Percentiles rank a stretch among this genome's conserved stretches.
These are phyloP conservation scores for Suillus americanus DNA, from an alignment of 768 basidiomycete species.

Conservation along the genomic window DNA sequence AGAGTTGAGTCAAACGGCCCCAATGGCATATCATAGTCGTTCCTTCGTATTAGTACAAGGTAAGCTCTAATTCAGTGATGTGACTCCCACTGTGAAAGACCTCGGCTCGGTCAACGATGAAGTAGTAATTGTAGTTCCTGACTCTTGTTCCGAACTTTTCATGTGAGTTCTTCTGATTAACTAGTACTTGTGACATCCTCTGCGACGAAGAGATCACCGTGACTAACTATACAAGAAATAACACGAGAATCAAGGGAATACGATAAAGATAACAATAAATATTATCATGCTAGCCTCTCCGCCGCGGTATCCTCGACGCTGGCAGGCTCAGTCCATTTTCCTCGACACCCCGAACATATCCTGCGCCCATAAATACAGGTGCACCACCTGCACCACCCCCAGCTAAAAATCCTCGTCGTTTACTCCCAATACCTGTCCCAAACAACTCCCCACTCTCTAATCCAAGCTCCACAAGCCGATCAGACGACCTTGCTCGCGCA, in stretches of 20 bases:
- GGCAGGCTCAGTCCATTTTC: conserved; percentile 21
- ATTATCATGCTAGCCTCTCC: conserved; percentile 9
- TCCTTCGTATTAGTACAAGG: too few relatives aligned
- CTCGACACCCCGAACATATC: conserved; percentile 59
- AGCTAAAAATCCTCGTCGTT: conserved; percentile 61
- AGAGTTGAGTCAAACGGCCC: too few relatives aligned
- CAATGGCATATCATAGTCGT: too few relatives aligned
- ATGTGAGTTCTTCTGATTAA: too few relatives aligned
- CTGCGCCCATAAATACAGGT: conserved; percentile 71
- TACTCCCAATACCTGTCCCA: conserved; percentile 56
- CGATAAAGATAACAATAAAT: conserved; percentile 4
- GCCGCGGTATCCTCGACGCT: conserved; percentile 27
- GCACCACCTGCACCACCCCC: conserved; percentile 73
- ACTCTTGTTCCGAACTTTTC: too few relatives aligned
- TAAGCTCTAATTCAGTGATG: too few relatives aligned
- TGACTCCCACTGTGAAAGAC: too few relatives aligned
- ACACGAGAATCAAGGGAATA: background rate
- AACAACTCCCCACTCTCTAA: conserved; percentile 42
- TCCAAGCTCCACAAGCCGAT: conserved; percentile 38
- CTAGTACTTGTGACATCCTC: too few relatives aligned
- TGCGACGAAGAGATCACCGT: background rate
- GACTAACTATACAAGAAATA: background rate
- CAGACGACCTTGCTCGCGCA: conserved; percentile 38
- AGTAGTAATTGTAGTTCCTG: too few relatives aligned
- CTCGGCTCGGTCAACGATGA: too few relatives aligned